These are phyloP conservation scores for Apiospora marii DNA, from an alignment of 2,329 filamentous ascomycete species.

Conservation along the genomic window DNA sequence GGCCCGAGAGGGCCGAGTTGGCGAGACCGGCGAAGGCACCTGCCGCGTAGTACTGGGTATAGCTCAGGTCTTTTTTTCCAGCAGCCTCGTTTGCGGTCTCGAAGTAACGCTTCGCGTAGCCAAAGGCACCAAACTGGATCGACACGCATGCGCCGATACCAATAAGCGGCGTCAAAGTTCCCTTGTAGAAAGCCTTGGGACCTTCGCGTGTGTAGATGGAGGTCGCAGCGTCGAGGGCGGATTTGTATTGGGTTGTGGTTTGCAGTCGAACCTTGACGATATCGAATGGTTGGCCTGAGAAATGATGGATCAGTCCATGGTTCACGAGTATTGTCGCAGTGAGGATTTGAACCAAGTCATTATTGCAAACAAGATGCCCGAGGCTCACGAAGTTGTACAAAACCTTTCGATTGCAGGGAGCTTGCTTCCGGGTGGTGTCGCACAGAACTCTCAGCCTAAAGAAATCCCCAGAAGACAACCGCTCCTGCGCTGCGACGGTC, in stretches of 20 bases:
- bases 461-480: neutral
- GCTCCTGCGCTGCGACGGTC: neutral
- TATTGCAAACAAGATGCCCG: too few relatives aligned
- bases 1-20: slow-evolving; percentile 86
- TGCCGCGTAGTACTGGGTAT: slow-evolving; percentile 86
- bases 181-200: slow-evolving; percentile 91
- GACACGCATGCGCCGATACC: slow-evolving; percentile 97
- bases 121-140: slow-evolving; percentile 98
- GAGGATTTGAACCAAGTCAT: neutral
- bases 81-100: slow-evolving; percentile 75
- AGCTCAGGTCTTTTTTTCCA: slow-evolving; percentile 69
- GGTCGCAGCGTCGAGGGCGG: slow-evolving; percentile 80
- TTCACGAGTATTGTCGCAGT: neutral
- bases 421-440: neutral
- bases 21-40: slow-evolving; percentile 93
- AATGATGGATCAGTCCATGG: slow-evolving; percentile 23
- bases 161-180: slow-evolving; percentile 90
- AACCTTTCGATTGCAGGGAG: neutral
- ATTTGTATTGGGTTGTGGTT: slow-evolving; percentile 82
- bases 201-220: slow-evolving; percentile 91
- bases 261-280: slow-evolving; percentile 98
- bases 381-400: too few relatives aligned
- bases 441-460: neutral
- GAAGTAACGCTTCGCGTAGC: slow-evolving; percentile 86
- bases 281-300: slow-evolving; percentile 75